Evolutionary conservation across 257 asterid genomes (phyloP).

Genomic region (Dorcoceras hygrometricum): DNA sequence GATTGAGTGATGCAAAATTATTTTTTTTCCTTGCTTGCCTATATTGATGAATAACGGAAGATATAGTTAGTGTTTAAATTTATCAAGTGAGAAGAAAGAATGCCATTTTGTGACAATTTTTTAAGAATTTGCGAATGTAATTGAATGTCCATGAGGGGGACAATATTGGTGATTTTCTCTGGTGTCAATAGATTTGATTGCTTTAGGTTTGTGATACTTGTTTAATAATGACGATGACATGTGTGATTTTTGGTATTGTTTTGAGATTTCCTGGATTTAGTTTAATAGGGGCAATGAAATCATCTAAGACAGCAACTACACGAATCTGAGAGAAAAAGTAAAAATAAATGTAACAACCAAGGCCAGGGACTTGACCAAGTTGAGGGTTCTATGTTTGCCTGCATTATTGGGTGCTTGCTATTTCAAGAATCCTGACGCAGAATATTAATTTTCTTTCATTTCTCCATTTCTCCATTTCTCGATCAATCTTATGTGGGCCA

Average conservation of each 20-base stretch:
- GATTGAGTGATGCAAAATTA: conserved; percentile 16
- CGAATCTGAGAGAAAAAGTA: neutral
- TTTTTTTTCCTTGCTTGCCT: conserved; percentile 6
- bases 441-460: too few relatives aligned
- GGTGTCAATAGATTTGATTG: neutral
- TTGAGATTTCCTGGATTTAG: conserved; percentile 7
- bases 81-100: neutral
- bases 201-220: neutral
- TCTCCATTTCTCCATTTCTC: too few relatives aligned
- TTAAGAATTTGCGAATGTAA: conserved; percentile 1
- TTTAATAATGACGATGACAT: neutral
- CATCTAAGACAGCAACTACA: conserved; percentile 3
- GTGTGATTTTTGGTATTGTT: conserved; percentile 5
- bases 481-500: neutral
- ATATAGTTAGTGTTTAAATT: neutral
- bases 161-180: neutral
- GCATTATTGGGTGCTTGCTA: too few relatives aligned
- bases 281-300: conserved; percentile 14
- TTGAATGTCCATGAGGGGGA: conserved; percentile 6
- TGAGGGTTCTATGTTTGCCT: too few relatives aligned
- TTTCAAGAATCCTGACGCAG: too few relatives aligned
- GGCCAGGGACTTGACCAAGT: neutral
- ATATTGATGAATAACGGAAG: neutral
- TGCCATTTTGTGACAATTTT: neutral
- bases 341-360: conserved; percentile 4